These are phyloP conservation scores for Trichoderma afroharzianum DNA, from an alignment of 2,329 filamentous ascomycete species.

Conservation along the genomic window DNA sequence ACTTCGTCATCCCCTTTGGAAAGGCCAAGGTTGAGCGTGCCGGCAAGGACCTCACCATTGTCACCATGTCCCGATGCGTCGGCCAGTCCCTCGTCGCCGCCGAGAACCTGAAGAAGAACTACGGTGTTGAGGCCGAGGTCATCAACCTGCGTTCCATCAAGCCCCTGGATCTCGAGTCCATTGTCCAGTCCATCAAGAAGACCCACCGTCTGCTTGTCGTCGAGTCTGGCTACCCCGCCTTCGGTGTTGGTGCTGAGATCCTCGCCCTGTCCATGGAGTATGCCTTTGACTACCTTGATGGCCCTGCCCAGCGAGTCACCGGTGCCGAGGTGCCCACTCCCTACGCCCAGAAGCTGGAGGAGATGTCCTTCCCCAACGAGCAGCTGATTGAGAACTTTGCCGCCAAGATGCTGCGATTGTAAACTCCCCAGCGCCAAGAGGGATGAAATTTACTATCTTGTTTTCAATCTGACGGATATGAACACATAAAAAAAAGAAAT, in stretches of 20 bases:
- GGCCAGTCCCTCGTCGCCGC: constrained; percentile 87
- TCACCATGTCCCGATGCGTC: constrained; percentile 91
- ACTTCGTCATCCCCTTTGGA: constrained; percentile 95
- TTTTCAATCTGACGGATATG: not conserved
- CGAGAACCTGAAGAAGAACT: constrained; percentile 90
- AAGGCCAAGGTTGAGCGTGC: constrained; percentile 98
- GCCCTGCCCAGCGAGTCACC: constrained; percentile 88
- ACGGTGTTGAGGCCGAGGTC: constrained; percentile 92
- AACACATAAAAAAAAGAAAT: not conserved
- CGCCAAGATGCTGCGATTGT: constrained; percentile 82
- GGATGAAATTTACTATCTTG: not conserved
- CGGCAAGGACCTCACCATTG: constrained; percentile 94
- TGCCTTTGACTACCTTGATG: constrained; percentile 94
- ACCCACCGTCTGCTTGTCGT: constrained; percentile 87
- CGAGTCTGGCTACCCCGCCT: constrained; percentile 94
- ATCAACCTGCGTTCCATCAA: constrained; percentile 98
- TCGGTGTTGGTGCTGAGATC: constrained; percentile 88
- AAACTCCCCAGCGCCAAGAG: constrained; percentile 29
- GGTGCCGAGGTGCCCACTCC: constrained; percentile 97
- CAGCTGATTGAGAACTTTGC: constrained; percentile 81
- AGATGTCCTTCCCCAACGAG: constrained; percentile 93
- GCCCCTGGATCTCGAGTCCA: constrained; percentile 91
- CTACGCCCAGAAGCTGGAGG: constrained; percentile 88
- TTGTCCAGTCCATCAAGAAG: constrained; percentile 98
- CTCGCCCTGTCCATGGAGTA: constrained; percentile 96